phyloP scores from a whole-genome alignment of 305 asterid species.

The Solanum chacoense region DNA sequence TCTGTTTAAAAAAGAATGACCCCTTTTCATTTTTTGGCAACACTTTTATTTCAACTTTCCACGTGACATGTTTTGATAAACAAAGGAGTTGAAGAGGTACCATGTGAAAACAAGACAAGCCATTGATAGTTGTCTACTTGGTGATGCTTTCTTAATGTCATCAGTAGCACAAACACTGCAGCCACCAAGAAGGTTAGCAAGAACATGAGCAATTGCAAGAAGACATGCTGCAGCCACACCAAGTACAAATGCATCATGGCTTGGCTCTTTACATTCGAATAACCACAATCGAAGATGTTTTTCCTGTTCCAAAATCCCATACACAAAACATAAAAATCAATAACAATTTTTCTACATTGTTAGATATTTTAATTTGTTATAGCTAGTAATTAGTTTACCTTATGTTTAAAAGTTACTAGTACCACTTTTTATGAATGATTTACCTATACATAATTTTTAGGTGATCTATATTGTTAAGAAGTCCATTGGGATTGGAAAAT shows the following conservation, averaged over 20 bases:
- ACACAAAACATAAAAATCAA: background rate
- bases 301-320: constrained; percentile 24
- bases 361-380: background rate
- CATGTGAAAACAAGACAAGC: constrained; percentile 69
- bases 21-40: background rate
- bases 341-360: background rate
- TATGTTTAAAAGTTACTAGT: background rate
- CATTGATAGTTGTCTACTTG: constrained; percentile 50
- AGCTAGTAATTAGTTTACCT: background rate
- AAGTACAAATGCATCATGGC: constrained; percentile 57
- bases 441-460: background rate
- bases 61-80: background rate
- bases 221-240: constrained; percentile 62
- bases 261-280: constrained; percentile 76
- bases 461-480: background rate
- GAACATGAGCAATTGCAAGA: constrained; percentile 63
- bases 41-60: background rate
- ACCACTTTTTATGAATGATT: background rate
- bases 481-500: background rate
- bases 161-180: constrained; percentile 46
- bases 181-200: constrained; percentile 76
- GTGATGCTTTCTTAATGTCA: constrained; percentile 48
- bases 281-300: constrained; percentile 65
- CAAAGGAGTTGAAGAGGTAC: constrained; percentile 17
- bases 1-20: too few relatives aligned